phyloP scores from a whole-genome alignment of 2,329 filamentous ascomycete species.

The Curvularia spicifera region DNA sequence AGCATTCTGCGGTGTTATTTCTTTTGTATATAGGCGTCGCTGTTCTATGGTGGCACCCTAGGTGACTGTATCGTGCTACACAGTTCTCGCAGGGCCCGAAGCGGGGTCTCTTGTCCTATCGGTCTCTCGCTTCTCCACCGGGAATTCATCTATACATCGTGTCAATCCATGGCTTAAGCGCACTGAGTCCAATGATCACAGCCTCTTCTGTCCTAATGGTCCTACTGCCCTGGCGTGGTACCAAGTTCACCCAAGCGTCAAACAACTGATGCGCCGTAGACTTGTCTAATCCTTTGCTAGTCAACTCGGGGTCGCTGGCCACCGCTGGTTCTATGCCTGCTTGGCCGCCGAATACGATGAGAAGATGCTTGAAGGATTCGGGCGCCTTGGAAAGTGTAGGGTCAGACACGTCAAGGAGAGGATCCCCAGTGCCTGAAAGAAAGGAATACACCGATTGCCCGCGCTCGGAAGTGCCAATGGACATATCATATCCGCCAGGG shows the following conservation, averaged over 20 bases:
- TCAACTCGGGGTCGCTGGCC: slow-evolving; percentile 65
- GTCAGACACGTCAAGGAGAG: neutral
- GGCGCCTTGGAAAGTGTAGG: slow-evolving; percentile 32
- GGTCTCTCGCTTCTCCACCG: neutral
- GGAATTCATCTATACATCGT: slow-evolving; percentile 18
- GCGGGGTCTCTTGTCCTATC: neutral
- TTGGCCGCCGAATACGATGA: slow-evolving; percentile 82
- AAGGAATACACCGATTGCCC: slow-evolving; percentile 59
- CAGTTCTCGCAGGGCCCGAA: neutral
- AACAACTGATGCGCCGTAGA: slow-evolving; percentile 73
- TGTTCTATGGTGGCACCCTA: neutral
- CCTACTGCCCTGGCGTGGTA: slow-evolving; percentile 80
- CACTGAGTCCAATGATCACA: slow-evolving; percentile 75
- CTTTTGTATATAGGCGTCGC: neutral
- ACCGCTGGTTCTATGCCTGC: slow-evolving; percentile 79
- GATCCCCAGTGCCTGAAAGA: slow-evolving; percentile 25
- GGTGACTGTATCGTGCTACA: neutral
- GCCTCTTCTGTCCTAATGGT: slow-evolving; percentile 87
- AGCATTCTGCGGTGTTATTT: neutral
- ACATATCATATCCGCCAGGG: slow-evolving; percentile 80
- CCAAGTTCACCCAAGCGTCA: slow-evolving; percentile 82
- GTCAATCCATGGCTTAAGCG: slow-evolving; percentile 60
- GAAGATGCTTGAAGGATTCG: slow-evolving; percentile 68
- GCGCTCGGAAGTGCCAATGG: slow-evolving; percentile 83
- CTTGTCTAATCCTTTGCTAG: slow-evolving; percentile 67